A percentile compares a stretch with the other conserved stretches of the same genome.
Evolutionary conservation across 164 flowering plant species (phyloP).

Genomic region (Magnolia officinalis): DNA sequence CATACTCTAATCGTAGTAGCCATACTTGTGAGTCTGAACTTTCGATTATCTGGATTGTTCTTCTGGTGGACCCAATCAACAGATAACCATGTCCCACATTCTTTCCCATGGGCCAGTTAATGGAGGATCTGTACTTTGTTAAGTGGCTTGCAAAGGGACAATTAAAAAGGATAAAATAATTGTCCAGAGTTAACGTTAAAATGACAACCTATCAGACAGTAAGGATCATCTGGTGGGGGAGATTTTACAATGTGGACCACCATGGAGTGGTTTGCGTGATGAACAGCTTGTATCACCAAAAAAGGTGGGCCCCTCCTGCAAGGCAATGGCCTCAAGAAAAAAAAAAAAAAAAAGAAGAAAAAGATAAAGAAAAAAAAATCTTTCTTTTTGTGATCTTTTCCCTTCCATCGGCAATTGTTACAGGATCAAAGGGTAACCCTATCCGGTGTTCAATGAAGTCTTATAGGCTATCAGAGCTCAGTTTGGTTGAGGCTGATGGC

Average conservation of each 20-base stretch:
- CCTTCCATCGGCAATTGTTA: conserved; percentile 1
- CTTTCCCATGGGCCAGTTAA: too few relatives aligned
- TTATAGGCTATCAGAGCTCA: conserved; percentile 68
- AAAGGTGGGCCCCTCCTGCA: not conserved
- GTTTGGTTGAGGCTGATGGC: conserved; percentile 43
- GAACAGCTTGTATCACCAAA: not conserved
- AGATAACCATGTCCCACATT: too few relatives aligned
- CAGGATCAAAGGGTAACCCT: conserved; percentile 25
- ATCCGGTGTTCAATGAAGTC: conserved; percentile 81
- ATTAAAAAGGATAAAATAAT: too few relatives aligned
- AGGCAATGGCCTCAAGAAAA: too few relatives aligned
- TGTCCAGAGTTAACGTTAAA: too few relatives aligned
- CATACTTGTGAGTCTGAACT: too few relatives aligned
- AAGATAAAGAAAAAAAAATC: not conserved
- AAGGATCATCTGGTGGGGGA: not conserved
- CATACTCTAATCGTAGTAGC: too few relatives aligned
- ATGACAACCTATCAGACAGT: too few relatives aligned
- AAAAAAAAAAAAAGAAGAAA: not conserved
- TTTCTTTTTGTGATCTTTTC: not conserved
- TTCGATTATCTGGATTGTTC: too few relatives aligned
- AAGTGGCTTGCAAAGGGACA: too few relatives aligned
- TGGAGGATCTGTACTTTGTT: too few relatives aligned
- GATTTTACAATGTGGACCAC: not conserved
- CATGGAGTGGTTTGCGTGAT: not conserved
- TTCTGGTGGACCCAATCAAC: too few relatives aligned